Percentiles rank a stretch among this genome's conserved stretches.
These are phyloP conservation scores for Flaveria ramosissima DNA, from an alignment of 129 eudicot species.

Conservation along the genomic window DNA sequence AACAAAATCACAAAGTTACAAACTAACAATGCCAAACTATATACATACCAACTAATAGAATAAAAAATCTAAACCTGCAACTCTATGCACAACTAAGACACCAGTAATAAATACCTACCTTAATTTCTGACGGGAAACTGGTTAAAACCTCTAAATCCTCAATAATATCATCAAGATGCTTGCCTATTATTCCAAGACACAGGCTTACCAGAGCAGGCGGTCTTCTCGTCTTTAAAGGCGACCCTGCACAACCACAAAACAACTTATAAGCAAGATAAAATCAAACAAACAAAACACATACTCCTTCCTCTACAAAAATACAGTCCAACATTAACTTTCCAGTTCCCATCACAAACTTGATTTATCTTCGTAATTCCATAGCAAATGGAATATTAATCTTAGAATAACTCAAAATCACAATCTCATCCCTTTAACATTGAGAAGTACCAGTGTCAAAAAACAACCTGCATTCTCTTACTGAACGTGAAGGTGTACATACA, in stretches of 20 bases:
- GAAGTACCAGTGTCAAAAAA: too few species aligned
- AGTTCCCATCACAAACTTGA: background rate
- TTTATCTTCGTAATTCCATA: background rate
- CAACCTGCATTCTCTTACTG: too few species aligned
- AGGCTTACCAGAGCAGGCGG: slow-evolving; percentile 75
- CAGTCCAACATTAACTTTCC: slow-evolving; percentile 2
- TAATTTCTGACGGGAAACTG: slow-evolving; percentile 66
- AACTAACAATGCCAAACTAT: background rate
- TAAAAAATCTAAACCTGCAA: background rate
- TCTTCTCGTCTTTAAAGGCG: slow-evolving; percentile 43
- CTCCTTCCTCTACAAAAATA: background rate
- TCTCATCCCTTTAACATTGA: too few species aligned
- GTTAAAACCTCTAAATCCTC: slow-evolving; percentile 61
- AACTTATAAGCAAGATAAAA: slow-evolving; percentile 1
- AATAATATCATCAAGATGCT: slow-evolving; percentile 80
- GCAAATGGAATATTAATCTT: background rate
- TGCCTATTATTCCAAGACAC: slow-evolving; percentile 72
- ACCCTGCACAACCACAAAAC: slow-evolving; percentile 46
- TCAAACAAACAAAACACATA: background rate
- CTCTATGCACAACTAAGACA: background rate
- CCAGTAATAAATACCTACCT: slow-evolving; percentile 40
- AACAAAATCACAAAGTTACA: background rate
- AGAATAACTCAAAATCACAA: too few species aligned
- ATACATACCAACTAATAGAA: slow-evolving; percentile 13
- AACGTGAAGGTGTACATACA: too few species aligned